Conservation (phyloP, 2,329 filamentous ascomycete species). For the Fonsecaea monophora region DNA sequence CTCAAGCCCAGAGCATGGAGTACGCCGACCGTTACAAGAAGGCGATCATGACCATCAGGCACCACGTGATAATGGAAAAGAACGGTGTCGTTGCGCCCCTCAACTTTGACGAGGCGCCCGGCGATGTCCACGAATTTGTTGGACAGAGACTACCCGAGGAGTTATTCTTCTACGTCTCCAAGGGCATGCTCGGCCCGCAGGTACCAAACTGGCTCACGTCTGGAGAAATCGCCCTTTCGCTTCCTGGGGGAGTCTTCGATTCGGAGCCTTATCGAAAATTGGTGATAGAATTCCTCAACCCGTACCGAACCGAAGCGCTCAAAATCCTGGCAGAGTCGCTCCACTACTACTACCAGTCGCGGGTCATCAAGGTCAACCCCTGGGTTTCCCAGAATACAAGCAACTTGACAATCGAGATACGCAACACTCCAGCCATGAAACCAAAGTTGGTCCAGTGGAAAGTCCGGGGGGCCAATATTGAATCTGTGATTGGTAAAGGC, state of each 20-base stretch:
- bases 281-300: conserved; percentile 74
- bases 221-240: conserved; percentile 75
- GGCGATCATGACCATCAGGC: conserved; percentile 82
- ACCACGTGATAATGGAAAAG: conserved; percentile 80
- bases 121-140: conserved; percentile 86
- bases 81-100: conserved; percentile 79
- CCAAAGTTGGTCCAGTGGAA: conserved; percentile 71
- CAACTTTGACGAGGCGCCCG: conserved; percentile 74
- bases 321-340: conserved; percentile 79
- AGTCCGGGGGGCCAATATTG: conserved; percentile 61
- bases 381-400: conserved; percentile 81
- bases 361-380: conserved; percentile 75
- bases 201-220: conserved; percentile 83
- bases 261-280: conserved; percentile 82
- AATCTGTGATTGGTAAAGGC: conserved; percentile 35
- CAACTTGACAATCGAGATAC: conserved; percentile 69
- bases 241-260: conserved; percentile 84
- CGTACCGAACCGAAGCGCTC: conserved; percentile 76
- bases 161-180: conserved; percentile 86
- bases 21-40: conserved; percentile 89
- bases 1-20: conserved; percentile 71
- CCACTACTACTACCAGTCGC: conserved; percentile 82
- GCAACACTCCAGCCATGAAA: conserved; percentile 60
- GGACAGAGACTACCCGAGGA: conserved; percentile 90
- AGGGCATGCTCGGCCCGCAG: conserved; percentile 78